Evolutionary conservation across 106 monocot species (phyloP), one percentile per base, ranked within the genome.

Genomic region (Iris macrosiphon): DNA sequence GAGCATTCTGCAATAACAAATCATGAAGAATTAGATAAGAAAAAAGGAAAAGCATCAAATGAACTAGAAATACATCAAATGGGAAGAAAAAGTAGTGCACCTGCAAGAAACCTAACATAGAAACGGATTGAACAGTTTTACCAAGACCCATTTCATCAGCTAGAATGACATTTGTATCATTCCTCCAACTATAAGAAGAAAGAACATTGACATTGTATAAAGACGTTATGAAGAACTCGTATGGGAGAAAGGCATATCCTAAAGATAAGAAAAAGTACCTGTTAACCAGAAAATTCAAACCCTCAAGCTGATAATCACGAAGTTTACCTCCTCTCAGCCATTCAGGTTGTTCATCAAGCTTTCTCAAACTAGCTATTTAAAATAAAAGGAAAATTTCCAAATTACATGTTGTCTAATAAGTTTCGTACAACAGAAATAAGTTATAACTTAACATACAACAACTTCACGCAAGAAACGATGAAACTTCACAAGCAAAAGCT

Each of bases 91-190:
- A 52, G 57, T 15, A 58, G 15, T 38, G 33, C 31, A 91, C 98
- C 83, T 91, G 98, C 52, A 98, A 68, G 56, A 98, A 98, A 9
- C 98, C 98, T 43, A 98, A 57, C 91, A 98, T 98, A 29, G 98
- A 98, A 65, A 98, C 87, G 20, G 98, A 78, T 62, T 98, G 98
- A 49, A 98, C 78, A 57, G 98, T 98, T 86, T 98, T 98, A 64
- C 98, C 98, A 45, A 98, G 83, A 57, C 98, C 98, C 98, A 98
- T 98, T 71, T 98, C 98, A 84, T 98, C 98, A 65, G 98, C 98
- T 27, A 98, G 59, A 72, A 98, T 91, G 39, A 91, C 98, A 84
- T 98, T 98, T 34, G 98, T 98, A 59, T 98, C 91, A 78, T 91
- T 98, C 68, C 98, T 87, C 98, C 98, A 98, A 47, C 98, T 98